These are phyloP conservation scores for Euphorbia schlechtendalii DNA, from an alignment of 441 rosid genomes.

Conservation along the genomic window DNA sequence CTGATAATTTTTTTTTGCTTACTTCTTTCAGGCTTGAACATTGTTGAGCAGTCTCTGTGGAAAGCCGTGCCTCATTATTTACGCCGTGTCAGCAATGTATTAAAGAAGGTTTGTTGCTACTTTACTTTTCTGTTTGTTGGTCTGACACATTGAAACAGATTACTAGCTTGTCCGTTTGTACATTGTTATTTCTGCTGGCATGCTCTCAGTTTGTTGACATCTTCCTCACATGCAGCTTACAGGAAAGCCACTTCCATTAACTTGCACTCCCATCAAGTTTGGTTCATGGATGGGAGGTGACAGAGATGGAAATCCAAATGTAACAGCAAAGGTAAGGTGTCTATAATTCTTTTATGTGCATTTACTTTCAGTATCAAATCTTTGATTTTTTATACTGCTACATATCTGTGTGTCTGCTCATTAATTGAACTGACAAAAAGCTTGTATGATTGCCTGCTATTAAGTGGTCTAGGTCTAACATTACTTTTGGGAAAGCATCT, in stretches of 20 bases:
- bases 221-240: constrained; percentile 46
- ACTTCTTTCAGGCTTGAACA: constrained; percentile 62
- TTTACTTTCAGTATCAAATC: not conserved
- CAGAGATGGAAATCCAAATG: constrained; percentile 97
- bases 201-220: constrained; percentile 5
- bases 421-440: constrained; percentile 5
- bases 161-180: constrained; percentile 8
- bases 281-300: constrained; percentile 99
- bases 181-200: not conserved
- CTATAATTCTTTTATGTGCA: constrained; percentile 2
- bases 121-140: constrained; percentile 18
- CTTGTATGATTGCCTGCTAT: not conserved
- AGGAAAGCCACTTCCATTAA: constrained; percentile 82
- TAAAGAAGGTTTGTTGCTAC: constrained; percentile 61
- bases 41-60: constrained; percentile 97
- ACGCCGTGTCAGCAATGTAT: constrained; percentile 91
- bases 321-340: constrained; percentile 74
- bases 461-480: not conserved
- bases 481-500: not conserved
- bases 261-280: constrained; percentile 87
- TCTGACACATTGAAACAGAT: constrained; percentile 2
- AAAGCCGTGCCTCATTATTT: constrained; percentile 90
- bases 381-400: not conserved
- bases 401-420: not conserved
- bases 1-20: constrained; percentile 15